Base-by-base conservation (phyloP, 305 asterid genomes). In the Fraxinus ornus region DNA sequence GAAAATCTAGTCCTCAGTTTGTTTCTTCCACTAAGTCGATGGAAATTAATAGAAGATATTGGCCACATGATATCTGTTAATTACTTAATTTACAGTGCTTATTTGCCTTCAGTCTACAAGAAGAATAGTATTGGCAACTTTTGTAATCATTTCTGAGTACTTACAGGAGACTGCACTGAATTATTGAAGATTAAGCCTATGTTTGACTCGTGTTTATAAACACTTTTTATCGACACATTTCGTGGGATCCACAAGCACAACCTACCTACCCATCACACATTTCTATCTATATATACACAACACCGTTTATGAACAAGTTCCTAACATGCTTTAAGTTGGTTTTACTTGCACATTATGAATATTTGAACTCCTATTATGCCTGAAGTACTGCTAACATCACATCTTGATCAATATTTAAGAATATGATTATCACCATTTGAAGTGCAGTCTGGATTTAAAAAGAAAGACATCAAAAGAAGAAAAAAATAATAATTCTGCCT, bases 401-500 rank as follows among this genome's bases (percentile, higher is more conserved):
- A 80, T 66, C 22, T 77, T 39, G 44, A 28, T 22, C 36, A 81
- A n/a, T 21, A 66, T 4, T 72, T 55, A 57, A 66, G 64, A 84
- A 64, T 19, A 28, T 21, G 3, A 82, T 30, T 36, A 13, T 72
- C 77, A 28, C 57, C 36, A 74, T 60, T 36, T 77, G 17, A 36
- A 76, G 75, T 81, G 32, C 39, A 82, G 44, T 35, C 36, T 21
- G n/a, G 72, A 62, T 75, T 21, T 62, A 81, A 47, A 22, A 74
- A 39, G 30, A 77, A 79, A 77, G 21, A 80, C 1, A 68, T 68
- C 33, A 37, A 33, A 47, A 47, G 30, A 55, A 47, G 36, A 36
- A 36, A 36, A 7, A 5, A 36, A 36, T 6, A 35, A 35, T 35
- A 28, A 28, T 81, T 75, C 47, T 30, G 83, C 98, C 90, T 92